Evolutionary conservation across 176 grass and related monocot species (phyloP).

Genomic region (Pontederia crassipes): DNA sequence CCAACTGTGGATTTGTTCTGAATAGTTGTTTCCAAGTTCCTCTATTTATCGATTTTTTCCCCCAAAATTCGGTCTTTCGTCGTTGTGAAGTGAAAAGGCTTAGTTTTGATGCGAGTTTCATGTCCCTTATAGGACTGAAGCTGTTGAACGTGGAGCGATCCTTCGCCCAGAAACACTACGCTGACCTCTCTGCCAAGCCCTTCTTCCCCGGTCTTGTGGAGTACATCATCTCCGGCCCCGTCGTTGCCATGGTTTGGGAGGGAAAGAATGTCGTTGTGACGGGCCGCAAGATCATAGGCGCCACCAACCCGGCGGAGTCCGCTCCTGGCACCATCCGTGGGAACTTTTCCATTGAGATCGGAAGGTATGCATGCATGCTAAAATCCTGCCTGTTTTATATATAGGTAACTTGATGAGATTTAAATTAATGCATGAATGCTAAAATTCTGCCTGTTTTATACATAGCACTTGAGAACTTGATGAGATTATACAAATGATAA

Average conservation of each 20-base stretch:
- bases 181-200: constrained; percentile 79
- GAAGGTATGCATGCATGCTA: constrained; percentile 38
- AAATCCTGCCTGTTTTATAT: too few species aligned
- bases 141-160: constrained; percentile 72
- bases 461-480: too few species aligned
- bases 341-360: constrained; percentile 76
- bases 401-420: too few species aligned
- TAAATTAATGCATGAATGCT: too few species aligned
- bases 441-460: too few species aligned
- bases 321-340: constrained; percentile 84
- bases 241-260: constrained; percentile 97
- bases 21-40: neutral
- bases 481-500: too few species aligned
- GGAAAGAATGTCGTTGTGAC: constrained; percentile 78
- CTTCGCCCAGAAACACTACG: constrained; percentile 96
- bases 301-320: constrained; percentile 68
- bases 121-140: constrained; percentile 53
- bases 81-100: neutral
- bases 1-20: neutral
- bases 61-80: neutral
- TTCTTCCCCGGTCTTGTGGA: constrained; percentile 80
- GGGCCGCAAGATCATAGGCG: constrained; percentile 84
- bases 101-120: constrained; percentile 4
- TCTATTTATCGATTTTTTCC: neutral
- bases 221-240: constrained; percentile 94